Percentiles rank a stretch among this genome's conserved stretches.
These are phyloP conservation scores for Atalantia buxifolia DNA, from an alignment of 345 rosid species.

Conservation along the genomic window DNA sequence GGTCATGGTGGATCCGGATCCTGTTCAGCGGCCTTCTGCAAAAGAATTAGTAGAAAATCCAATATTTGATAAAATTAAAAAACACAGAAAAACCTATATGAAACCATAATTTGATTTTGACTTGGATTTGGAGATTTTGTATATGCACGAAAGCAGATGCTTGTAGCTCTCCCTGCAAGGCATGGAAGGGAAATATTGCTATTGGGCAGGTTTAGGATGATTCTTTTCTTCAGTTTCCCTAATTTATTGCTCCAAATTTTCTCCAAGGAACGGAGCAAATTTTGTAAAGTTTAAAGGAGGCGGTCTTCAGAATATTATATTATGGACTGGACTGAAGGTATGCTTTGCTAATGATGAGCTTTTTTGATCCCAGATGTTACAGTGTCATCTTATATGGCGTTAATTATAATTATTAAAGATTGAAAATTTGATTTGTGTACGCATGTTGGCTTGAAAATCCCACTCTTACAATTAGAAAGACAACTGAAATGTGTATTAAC, in stretches of 20 bases:
- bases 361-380: not conserved
- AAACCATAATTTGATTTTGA: not conserved
- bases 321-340: not conserved
- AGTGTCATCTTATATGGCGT: not conserved
- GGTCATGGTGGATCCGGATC: conserved; percentile 85
- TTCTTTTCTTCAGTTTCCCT: not conserved
- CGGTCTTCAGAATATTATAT: not conserved
- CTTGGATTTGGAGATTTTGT: not conserved
- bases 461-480: no score
- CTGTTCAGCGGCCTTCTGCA: conserved; percentile 67
- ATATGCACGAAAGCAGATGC: not conserved
- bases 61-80: conserved; percentile 47
- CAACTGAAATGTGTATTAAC: no score
- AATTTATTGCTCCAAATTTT: conserved; percentile 29
- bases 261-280: conserved; percentile 15
- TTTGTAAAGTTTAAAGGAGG: conserved; percentile 24
- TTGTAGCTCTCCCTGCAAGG: not conserved
- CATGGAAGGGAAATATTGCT: not conserved
- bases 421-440: no score
- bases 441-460: no score
- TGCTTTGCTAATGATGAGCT: not conserved
- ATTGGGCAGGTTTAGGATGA: not conserved
- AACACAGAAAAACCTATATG: conserved; percentile 21
- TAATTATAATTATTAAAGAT: no score
- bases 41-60: conserved; percentile 62